A percentile compares a stretch with the other conserved stretches of the same genome.
Evolutionary conservation across 2,329 filamentous ascomycete species (phyloP).

Genomic region (Phyllosticta capitalensis): DNA sequence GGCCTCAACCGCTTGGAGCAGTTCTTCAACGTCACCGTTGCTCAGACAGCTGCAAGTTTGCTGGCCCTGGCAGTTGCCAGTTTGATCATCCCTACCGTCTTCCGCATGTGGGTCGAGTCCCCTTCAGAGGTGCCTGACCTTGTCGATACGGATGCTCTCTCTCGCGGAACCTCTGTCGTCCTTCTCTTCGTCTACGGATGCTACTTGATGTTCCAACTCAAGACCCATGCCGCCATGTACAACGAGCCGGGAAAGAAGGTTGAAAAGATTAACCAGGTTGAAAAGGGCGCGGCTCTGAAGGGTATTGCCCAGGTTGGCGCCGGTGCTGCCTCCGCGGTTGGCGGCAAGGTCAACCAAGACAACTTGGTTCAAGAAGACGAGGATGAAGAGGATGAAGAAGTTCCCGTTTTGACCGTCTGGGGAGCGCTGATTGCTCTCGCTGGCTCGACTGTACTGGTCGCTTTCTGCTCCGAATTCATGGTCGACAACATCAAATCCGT

Average conservation of each 20-base stretch:
- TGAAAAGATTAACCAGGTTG: conserved; percentile 44
- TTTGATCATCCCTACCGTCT: conserved; percentile 84
- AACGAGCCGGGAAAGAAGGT: conserved; percentile 72
- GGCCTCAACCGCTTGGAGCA: conserved; percentile 72
- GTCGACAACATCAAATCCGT: conserved; percentile 50
- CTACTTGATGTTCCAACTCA: conserved; percentile 86
- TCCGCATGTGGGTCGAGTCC: conserved; percentile 49
- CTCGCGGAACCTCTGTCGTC: conserved; percentile 67
- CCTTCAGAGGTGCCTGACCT: conserved; percentile 7
- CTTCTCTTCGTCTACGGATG: conserved; percentile 73
- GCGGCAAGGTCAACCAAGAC: conserved; percentile 41
- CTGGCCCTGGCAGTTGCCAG: conserved; percentile 70
- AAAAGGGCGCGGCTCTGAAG: conserved; percentile 40
- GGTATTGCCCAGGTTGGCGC: conserved; percentile 46
- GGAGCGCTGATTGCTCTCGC: conserved; percentile 65
- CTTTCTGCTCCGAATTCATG: conserved; percentile 63
- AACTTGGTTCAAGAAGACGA: conserved; percentile 32
- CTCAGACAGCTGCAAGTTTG: conserved; percentile 76
- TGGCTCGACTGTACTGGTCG: conserved; percentile 68
- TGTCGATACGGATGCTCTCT: conserved; percentile 25
- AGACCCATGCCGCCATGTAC: conserved; percentile 73
- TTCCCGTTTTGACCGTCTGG: conserved; percentile 61
- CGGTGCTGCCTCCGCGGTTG: conserved; percentile 39
- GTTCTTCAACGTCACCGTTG: conserved; percentile 85
- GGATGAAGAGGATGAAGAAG: conserved; percentile 50